Conservation (phyloP, 1,284 basidiomycete species). For the Vanrija humicola region DNA sequence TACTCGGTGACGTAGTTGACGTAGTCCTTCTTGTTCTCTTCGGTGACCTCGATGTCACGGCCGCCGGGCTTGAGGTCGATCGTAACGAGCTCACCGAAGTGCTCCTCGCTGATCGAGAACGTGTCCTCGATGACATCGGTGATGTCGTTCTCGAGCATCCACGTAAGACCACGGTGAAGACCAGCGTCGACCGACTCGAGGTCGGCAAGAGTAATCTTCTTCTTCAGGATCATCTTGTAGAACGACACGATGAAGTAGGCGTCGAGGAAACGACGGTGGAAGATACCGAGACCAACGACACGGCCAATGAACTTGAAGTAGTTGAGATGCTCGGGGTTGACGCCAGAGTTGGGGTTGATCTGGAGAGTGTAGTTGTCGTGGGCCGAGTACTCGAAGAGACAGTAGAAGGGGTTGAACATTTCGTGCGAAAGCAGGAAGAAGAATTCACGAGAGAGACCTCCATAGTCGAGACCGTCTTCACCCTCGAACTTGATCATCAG, state of each 20-base stretch:
- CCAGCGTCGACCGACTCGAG: constrained; percentile 87
- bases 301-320: constrained; percentile 99
- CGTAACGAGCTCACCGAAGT: constrained; percentile 93
- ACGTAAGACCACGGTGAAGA: constrained; percentile 82
- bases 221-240: constrained; percentile 97
- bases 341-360: constrained; percentile 94
- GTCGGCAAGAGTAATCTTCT: constrained; percentile 78
- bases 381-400: constrained; percentile 97
- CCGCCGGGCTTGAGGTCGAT: constrained; percentile 89
- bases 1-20: constrained; percentile 92
- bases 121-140: constrained; percentile 91
- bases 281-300: constrained; percentile 89
- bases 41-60: constrained; percentile 77
- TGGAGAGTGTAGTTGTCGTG: constrained; percentile 99
- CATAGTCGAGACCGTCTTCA: constrained; percentile 97
- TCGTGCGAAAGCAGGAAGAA: constrained; percentile 99
- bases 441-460: constrained; percentile 96
- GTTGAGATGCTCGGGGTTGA: constrained; percentile 98
- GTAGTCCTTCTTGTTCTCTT: constrained; percentile 99
- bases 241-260: constrained; percentile 98
- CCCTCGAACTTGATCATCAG: constrained; percentile 99
- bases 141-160: constrained; percentile 99
- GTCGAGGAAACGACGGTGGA: constrained; percentile 97
- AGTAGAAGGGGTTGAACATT: constrained; percentile 98
- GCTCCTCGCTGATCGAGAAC: constrained; percentile 91